phyloP scores from a whole-genome alignment of 805 yeast genomes.

The Clavispora fructus region DNA sequence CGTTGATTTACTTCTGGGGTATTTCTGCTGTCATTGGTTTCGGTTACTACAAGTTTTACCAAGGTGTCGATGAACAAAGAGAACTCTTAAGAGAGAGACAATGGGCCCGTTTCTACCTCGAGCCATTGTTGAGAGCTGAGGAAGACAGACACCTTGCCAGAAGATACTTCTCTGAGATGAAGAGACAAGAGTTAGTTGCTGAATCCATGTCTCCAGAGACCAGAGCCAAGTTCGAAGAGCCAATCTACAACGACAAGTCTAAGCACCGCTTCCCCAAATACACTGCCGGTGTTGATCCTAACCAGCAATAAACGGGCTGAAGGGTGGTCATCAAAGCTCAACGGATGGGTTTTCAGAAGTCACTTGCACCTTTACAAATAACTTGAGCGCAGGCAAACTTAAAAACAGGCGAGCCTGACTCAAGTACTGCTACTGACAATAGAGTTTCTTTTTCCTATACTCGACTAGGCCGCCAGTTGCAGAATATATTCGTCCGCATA shows the following conservation, averaged over 20 bases:
- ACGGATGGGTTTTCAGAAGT: neutral
- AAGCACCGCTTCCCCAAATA: constrained; percentile 40
- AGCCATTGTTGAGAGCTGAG: constrained; percentile 76
- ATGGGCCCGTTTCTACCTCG: constrained; percentile 70
- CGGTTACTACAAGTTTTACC: constrained; percentile 63
- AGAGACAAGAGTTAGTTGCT: constrained; percentile 55
- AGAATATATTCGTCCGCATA: neutral
- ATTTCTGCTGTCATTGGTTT: constrained; percentile 59
- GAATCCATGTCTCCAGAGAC: constrained; percentile 37
- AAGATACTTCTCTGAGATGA: constrained; percentile 58
- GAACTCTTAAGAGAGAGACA: constrained; percentile 71
- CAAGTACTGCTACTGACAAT: neutral
- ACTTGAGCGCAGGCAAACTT: neutral
- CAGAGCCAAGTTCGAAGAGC: constrained; percentile 38
- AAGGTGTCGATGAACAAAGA: constrained; percentile 68
- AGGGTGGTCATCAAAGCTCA: neutral
- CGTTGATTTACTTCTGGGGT: constrained; percentile 63
- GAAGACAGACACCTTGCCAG: constrained; percentile 74
- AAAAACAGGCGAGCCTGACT: neutral
- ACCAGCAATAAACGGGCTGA: constrained; percentile 8
- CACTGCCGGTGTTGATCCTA: constrained; percentile 36
- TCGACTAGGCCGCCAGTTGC: neutral
- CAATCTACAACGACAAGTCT: constrained; percentile 38
- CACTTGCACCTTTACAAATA: neutral
- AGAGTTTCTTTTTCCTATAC: neutral